Conservation (phyloP, 768 basidiomycete genomes). For the Cystofilobasidium ferigula region DNA sequence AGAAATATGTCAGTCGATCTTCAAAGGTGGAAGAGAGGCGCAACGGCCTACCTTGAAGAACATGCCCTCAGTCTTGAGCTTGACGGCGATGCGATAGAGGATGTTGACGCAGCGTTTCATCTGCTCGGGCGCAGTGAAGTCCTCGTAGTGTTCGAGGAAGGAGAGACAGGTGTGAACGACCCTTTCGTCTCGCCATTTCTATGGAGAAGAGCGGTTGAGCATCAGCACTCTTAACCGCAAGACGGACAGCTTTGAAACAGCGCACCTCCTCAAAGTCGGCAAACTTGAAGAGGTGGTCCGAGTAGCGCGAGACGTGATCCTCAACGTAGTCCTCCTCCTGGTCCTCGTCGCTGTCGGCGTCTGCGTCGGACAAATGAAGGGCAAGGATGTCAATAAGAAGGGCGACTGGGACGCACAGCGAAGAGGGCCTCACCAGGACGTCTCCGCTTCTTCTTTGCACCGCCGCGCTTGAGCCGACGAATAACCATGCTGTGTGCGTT, state of each 20-base stretch:
- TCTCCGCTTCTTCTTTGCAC: constrained; percentile 45
- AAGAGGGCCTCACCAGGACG: no score
- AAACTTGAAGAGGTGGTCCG: constrained; percentile 84
- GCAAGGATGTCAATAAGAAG: no score
- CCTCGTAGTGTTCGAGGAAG: constrained; percentile 72
- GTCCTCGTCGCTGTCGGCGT: constrained; percentile 47
- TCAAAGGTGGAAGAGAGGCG: neutral
- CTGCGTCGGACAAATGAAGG: neutral
- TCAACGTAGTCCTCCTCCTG: constrained; percentile 48
- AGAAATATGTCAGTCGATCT: neutral
- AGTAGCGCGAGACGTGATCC: constrained; percentile 48
- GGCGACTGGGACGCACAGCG: no score
- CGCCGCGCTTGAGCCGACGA: constrained; percentile 33
- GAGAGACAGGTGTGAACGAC: constrained; percentile 71
- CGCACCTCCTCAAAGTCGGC: constrained; percentile 77
- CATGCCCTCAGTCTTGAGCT: constrained; percentile 80
- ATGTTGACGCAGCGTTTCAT: constrained; percentile 83
- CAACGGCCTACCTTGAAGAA: constrained; percentile 70
- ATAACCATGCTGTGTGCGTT: constrained; percentile 60
- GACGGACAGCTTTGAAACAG: constrained; percentile 25
- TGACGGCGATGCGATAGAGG: constrained; percentile 81
- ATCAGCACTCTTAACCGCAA: neutral
- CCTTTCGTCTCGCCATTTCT: constrained; percentile 85
- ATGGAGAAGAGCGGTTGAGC: neutral
- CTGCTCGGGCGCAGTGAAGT: constrained; percentile 64